These are phyloP conservation scores for Haematococcus lacustris DNA, from an alignment of 139 green algal genomes.

Conservation along the genomic window DNA sequence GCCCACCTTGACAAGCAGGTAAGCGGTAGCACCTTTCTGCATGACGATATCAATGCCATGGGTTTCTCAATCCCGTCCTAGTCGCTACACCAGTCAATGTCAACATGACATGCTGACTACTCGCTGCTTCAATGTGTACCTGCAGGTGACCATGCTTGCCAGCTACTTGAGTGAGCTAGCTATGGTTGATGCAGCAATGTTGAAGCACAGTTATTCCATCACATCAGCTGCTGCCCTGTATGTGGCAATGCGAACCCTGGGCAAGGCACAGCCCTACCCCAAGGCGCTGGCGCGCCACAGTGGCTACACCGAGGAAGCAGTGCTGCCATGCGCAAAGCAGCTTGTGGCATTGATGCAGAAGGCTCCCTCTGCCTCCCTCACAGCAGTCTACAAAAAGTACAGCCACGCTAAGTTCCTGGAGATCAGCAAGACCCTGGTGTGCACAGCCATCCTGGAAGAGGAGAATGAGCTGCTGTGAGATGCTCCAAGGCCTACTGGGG, in stretches of 20 bases:
- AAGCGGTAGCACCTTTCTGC: not conserved
- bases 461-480: too few species aligned
- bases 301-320: slow-evolving; percentile 39
- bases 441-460: slow-evolving; percentile 21
- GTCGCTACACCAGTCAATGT: slow-evolving; percentile 6
- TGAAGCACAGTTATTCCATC: slow-evolving; percentile 66
- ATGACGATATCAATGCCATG: too few species aligned
- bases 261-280: slow-evolving; percentile 36
- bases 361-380: slow-evolving; percentile 52
- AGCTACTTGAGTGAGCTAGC: slow-evolving; percentile 83
- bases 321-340: slow-evolving; percentile 48
- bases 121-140: not conserved
- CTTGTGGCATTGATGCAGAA: slow-evolving; percentile 70
- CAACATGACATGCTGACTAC: slow-evolving; percentile 7
- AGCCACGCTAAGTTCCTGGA: slow-evolving; percentile 58
- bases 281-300: slow-evolving; percentile 58
- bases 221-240: slow-evolving; percentile 74
- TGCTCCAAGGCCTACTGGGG: too few species aligned
- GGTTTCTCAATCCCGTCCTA: too few species aligned
- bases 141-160: slow-evolving; percentile 34
- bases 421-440: slow-evolving; percentile 50
- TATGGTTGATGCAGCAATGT: slow-evolving; percentile 74
- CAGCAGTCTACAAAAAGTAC: slow-evolving; percentile 95
- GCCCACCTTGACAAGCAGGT: too few species aligned
- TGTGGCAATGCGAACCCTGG: slow-evolving; percentile 49